Evolutionary conservation across 208 protist species (phyloP), one percentile per base, ranked within the genome.

Genomic region (Acanthamoeba lugdunensis): DNA sequence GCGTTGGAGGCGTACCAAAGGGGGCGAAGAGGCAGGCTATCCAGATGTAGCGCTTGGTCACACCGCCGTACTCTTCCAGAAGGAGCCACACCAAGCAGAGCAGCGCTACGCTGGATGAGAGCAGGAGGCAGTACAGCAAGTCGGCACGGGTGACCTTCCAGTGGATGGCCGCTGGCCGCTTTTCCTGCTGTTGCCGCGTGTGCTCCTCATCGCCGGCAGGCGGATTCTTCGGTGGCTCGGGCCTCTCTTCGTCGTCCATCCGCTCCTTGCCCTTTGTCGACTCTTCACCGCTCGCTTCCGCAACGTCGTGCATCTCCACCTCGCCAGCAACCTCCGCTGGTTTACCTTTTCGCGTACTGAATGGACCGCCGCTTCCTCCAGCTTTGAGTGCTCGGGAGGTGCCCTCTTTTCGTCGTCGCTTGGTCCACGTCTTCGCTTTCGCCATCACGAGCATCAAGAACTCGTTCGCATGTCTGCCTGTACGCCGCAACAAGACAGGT

Each of bases 11-110:
- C 33, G 33, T 37, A 92, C 87, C 87, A 52, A 77, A 92, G n/a
- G 87, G 87, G 11, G 61, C 87, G 16, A 92, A 92, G 45, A 92
- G 87, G 50, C 87, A 92, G 2, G 87, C 33, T n/a, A 52, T 77
- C 87, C 87, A 69, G 30, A 92, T 92, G 67, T 92, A 92, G 45
- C 87, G 87, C 18, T 52, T 92, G 50, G 21, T 58, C 23, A 77
- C 87, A 21, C 58, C 87, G 4, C 67, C 87, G 33, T 63, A 92
- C 67, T 7, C n/a, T 14, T 41, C 28, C 25, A 92, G 87, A 5
- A 92, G 67, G 8, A 92, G 45, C 87, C 87, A 92, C 54, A 25
- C 8, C 25, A 92, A 25, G 23, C 63, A 79, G 25, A 71, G 45
- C 5, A 92, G 63, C 58, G 33, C 21, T 13, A 92, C 7, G 11